Conservation (phyloP, 2,329 filamentous ascomycete species). For the Penicillium sp. region DNA sequence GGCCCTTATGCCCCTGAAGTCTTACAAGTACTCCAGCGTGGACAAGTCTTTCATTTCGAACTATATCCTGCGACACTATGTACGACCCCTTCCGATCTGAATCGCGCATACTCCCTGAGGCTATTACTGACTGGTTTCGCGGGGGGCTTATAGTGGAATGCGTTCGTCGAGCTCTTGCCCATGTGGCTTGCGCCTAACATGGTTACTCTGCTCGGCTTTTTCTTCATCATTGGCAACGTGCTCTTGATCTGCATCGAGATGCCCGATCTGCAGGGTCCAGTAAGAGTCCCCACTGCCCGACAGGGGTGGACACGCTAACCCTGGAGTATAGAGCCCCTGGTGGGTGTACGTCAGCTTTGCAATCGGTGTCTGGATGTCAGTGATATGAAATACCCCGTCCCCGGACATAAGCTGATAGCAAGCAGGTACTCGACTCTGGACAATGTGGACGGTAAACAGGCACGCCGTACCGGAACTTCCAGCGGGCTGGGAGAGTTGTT, state of each 20-base stretch:
- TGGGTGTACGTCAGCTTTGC: constrained; percentile 98
- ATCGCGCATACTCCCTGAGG: neutral
- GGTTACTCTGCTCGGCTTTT: constrained; percentile 93
- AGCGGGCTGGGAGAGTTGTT: constrained; percentile 95
- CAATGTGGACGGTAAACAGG: constrained; percentile 98
- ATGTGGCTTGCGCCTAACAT: constrained; percentile 98
- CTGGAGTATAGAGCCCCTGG: constrained; percentile 67
- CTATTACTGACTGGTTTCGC: neutral
- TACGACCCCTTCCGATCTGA: constrained; percentile 54
- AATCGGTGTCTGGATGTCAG: constrained; percentile 89
- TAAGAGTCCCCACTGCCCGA: constrained; percentile 43
- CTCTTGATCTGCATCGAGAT: constrained; percentile 75
- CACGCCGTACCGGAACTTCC: constrained; percentile 89
- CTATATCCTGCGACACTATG: constrained; percentile 93
- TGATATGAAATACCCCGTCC: neutral
- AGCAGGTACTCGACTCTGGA: constrained; percentile 87
- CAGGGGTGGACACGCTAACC: constrained; percentile 15
- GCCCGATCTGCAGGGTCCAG: constrained; percentile 87
- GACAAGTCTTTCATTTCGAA: constrained; percentile 93
- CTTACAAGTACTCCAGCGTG: constrained; percentile 96
- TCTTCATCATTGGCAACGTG: constrained; percentile 89
- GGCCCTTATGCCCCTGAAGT: constrained; percentile 85
- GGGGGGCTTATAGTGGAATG: constrained; percentile 77
- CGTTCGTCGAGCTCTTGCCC: constrained; percentile 85
- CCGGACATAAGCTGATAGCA: no score